phyloP scores from a whole-genome alignment of 106 monocot species.

The Agapanthus africanus region DNA sequence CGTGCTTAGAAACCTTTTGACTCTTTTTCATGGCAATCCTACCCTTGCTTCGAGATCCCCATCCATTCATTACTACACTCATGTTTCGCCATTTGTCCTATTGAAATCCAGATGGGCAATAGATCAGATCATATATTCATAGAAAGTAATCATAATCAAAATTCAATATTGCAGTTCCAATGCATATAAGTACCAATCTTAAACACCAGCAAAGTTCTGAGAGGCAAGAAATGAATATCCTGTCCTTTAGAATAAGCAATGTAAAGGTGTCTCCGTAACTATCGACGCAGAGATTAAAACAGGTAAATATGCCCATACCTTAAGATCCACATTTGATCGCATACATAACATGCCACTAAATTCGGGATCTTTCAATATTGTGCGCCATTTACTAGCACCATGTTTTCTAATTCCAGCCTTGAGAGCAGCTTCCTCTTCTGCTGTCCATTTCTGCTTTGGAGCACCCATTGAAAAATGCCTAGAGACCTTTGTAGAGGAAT shows the following conservation, averaged over 20 bases:
- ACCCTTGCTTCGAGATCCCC: slow-evolving; percentile 48
- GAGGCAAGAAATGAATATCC: too few relatives aligned
- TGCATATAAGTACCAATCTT: too few relatives aligned
- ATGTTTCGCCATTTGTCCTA: slow-evolving; percentile 85
- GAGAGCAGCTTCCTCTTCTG: slow-evolving; percentile 76
- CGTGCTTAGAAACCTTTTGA: slow-evolving; percentile 14
- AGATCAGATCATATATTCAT: too few relatives aligned
- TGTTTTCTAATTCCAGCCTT: slow-evolving; percentile 69
- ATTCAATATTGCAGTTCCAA: too few relatives aligned
- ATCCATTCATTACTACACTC: slow-evolving; percentile 55
- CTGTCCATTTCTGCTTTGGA: slow-evolving; percentile 77
- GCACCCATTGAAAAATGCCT: slow-evolving; percentile 47
- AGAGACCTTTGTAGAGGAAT: too few relatives aligned
- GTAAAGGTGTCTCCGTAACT: not conserved
- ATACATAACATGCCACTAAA: slow-evolving; percentile 48
- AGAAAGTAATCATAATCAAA: too few relatives aligned
- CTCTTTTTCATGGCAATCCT: slow-evolving; percentile 41
- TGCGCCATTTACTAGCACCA: slow-evolving; percentile 80
- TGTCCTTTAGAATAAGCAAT: not conserved
- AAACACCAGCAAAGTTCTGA: too few relatives aligned
- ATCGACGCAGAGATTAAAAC: not conserved
- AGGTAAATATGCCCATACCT: slow-evolving; percentile 21
- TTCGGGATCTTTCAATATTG: slow-evolving; percentile 74
- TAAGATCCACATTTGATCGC: slow-evolving; percentile 84
- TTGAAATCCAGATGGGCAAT: not conserved